Conservation (phyloP, 2,329 filamentous ascomycete genomes). For the Westerdykella aurantiaca region DNA sequence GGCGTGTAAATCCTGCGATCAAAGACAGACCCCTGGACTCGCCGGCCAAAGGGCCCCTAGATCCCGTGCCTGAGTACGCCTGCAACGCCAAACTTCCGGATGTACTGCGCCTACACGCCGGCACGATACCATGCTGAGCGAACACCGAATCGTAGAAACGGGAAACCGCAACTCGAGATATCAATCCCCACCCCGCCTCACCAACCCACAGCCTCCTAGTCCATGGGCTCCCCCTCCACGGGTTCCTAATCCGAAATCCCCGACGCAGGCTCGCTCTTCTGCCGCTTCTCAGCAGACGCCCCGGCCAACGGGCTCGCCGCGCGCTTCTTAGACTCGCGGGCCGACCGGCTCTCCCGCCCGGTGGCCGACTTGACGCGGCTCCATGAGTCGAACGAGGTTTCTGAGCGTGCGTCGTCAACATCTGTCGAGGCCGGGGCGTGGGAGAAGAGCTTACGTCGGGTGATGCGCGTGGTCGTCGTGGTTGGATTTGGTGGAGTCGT, state of each 20-base stretch:
- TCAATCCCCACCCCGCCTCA: no score
- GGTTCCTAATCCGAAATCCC: conserved; percentile 17
- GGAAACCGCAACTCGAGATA: no score
- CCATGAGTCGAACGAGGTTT: conserved; percentile 58
- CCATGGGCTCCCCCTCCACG: no score
- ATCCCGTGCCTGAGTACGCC: no score
- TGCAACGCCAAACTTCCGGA: no score
- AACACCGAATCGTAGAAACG: no score
- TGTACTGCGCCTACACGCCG: no score
- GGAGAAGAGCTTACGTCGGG: conserved; percentile 47
- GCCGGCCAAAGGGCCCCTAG: no score
- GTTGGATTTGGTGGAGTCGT: conserved; percentile 36
- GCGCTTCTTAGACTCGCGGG: conserved; percentile 35
- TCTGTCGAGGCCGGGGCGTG: neutral
- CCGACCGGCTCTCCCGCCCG: conserved; percentile 27
- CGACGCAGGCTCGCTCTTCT: conserved; percentile 26
- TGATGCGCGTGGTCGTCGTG: conserved; percentile 55
- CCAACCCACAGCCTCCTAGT: no score
- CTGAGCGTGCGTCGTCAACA: conserved; percentile 8
- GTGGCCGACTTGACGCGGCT: conserved; percentile 54
- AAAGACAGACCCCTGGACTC: no score
- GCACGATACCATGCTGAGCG: no score
- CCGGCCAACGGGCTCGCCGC: conserved; percentile 26
- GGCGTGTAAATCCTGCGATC: no score
- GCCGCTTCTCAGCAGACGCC: conserved; percentile 25